These are phyloP conservation scores for Takashimella koratensis DNA, from an alignment of 1,284 basidiomycete genomes.

Conservation along the genomic window DNA sequence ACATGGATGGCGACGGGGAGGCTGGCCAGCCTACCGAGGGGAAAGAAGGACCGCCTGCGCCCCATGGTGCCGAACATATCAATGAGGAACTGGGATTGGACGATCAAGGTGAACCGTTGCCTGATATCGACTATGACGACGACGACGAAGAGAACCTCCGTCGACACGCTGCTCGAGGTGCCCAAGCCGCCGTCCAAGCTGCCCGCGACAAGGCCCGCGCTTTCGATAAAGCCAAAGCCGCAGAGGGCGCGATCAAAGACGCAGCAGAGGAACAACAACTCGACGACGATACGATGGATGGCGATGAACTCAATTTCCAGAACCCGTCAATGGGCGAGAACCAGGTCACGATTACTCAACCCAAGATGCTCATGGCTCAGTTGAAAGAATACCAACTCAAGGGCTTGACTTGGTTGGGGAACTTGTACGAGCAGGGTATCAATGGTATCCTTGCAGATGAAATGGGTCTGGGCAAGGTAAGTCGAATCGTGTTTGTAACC, in stretches of 20 bases:
- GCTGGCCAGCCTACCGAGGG: conserved; percentile 14
- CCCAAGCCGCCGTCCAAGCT: conserved; percentile 79
- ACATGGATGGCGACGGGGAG: conserved; percentile 56
- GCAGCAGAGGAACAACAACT: conserved; percentile 2
- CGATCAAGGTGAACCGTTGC: conserved; percentile 56
- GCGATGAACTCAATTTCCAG: conserved; percentile 97
- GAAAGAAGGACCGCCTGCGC: conserved; percentile 4
- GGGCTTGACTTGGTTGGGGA: conserved; percentile 96
- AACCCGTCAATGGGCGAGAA: conserved; percentile 93
- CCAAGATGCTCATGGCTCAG: conserved; percentile 93
- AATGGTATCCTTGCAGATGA: conserved; percentile 98
- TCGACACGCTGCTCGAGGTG: conserved; percentile 81
- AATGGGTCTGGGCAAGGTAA: conserved; percentile 92
- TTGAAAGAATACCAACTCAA: conserved; percentile 99
- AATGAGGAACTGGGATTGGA: conserved; percentile 59
- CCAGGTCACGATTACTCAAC: conserved; percentile 81
- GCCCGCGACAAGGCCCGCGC: conserved; percentile 76
- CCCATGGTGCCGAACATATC: conserved; percentile 52
- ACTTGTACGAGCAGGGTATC: conserved; percentile 98
- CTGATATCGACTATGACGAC: conserved; percentile 91
- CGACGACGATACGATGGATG: conserved; percentile 56
- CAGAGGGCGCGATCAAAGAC: conserved; percentile 61
- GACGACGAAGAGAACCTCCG: conserved; percentile 89
- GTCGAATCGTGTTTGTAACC: conserved; percentile 10
- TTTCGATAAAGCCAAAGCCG: conserved; percentile 73